These are phyloP conservation scores for Agroathelia rolfsii DNA, from an alignment of 1,284 basidiomycete species.

Conservation along the genomic window DNA sequence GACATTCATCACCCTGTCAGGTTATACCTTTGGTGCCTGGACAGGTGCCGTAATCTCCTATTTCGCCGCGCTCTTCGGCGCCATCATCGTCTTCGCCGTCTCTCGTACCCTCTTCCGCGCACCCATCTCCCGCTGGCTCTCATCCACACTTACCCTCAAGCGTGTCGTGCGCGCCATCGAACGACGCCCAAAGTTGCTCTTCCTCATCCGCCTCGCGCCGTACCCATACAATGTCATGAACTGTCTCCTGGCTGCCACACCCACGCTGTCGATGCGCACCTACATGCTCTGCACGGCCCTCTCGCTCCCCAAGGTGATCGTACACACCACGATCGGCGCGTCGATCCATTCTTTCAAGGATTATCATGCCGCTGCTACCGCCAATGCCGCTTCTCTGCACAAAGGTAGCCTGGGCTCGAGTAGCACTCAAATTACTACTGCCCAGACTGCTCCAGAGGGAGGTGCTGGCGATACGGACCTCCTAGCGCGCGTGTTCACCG, in stretches of 20 bases:
- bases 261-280: constrained; percentile 70
- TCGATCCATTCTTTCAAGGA: constrained; percentile 77
- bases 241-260: constrained; percentile 77
- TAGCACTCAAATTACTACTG: constrained; percentile 12
- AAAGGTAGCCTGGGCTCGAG: constrained; percentile 13
- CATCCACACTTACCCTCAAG: constrained; percentile 51
- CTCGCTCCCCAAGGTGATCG: constrained; percentile 77
- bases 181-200: constrained; percentile 73
- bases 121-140: constrained; percentile 62
- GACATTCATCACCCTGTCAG: constrained; percentile 78
- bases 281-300: constrained; percentile 75
- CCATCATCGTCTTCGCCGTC: constrained; percentile 67
- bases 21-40: constrained; percentile 79
- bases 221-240: constrained; percentile 89
- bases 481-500: constrained; percentile 55
- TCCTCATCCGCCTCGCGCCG: constrained; percentile 78
- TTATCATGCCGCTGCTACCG: constrained; percentile 40
- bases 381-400: constrained; percentile 11
- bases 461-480: constrained; percentile 37
- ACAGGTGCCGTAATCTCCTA: constrained; percentile 77
- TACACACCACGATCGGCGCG: constrained; percentile 76
- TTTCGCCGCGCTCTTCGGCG: constrained; percentile 73
- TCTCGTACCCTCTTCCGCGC: constrained; percentile 66
- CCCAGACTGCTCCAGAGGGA: constrained; percentile 18
- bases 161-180: constrained; percentile 82